Base-by-base conservation (phyloP, 306 rosid species). In the Vigna radiata region DNA sequence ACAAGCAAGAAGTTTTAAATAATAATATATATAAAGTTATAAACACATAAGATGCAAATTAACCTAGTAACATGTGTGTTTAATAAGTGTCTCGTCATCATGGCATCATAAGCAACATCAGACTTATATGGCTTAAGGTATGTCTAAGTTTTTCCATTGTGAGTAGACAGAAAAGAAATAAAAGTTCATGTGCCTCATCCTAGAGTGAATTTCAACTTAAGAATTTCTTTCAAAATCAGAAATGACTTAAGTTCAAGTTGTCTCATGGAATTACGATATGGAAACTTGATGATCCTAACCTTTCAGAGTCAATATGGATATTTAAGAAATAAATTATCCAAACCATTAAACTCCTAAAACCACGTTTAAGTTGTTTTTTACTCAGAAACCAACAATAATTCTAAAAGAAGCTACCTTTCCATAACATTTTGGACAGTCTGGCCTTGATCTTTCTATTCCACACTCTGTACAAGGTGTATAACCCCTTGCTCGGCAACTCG, bases 401-500 rank as follows among this genome's bases (percentile, higher is more conserved):
- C 5, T 16, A 14, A 76, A 68, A 41, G 72, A 36, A 58, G 53
- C 39, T 86, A 91, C 98, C 97, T 90, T 94, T 56, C 97, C 97
- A 72, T 82, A 54, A 77, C 98, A 94, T 77, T 84, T 77, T 53
- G 94, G 89, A 79, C 97, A 94, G 66, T 89, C 97, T 58, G 91
- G 86, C 62, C 94, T 89, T 31, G 94, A 89, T 88, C 98, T 89
- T 86, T 91, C 98, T 37, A 94, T 91, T 44, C 97, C 96, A 23
- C 98, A 94, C 62, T 87, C 91, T 14, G 92, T 79, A 80, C 98
- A 94, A n/a, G 97, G 94, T 47, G 96, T 85, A 78, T 94, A 94
- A 16, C 98, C 98, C 83, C 98, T 88, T 12, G 95, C 98, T 72
- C 98, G 87, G 81, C 97, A 94, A 88, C 93, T 92, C 7, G 97